Conservation (phyloP, 495 filamentous ascomycete species). For the Aspergillus taichungensis region DNA sequence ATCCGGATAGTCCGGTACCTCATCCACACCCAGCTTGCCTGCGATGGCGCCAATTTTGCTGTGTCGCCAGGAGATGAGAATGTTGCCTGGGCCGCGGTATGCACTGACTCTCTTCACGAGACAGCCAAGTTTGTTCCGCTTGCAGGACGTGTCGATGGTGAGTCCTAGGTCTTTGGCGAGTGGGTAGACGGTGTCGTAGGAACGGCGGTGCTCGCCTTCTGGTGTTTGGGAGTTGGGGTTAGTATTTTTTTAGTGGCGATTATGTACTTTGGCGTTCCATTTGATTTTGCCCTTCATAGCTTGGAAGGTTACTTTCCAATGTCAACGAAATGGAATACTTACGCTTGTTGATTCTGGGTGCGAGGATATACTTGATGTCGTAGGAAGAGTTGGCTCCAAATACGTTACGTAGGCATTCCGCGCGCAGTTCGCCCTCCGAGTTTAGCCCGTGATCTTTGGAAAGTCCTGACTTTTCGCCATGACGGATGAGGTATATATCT, state of each 20-base stretch:
- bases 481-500: constrained; percentile 44
- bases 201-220: constrained; percentile 38
- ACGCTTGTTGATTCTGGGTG: constrained; percentile 25
- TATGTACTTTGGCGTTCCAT: no score
- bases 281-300: no score
- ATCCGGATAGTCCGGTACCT: constrained; percentile 17
- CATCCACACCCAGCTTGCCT: constrained; percentile 9
- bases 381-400: constrained; percentile 36
- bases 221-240: constrained; percentile 5
- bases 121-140: constrained; percentile 17
- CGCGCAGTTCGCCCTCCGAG: constrained; percentile 31
- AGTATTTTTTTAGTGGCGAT: not conserved
- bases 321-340: constrained; percentile 4
- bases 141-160: constrained; percentile 33
- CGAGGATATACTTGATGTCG: constrained; percentile 41
- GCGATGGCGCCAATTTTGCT: constrained; percentile 14
- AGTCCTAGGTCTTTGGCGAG: constrained; percentile 41
- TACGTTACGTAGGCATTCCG: constrained; percentile 35
- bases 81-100: constrained; percentile 20
- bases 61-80: constrained; percentile 28
- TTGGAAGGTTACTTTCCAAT: no score
- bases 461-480: constrained; percentile 42
- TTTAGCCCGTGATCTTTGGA: constrained; percentile 30
- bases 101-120: constrained; percentile 12
- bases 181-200: constrained; percentile 40